phyloP scores from a whole-genome alignment of 2,329 filamentous ascomycete species.

The Sarocladium strictum region DNA sequence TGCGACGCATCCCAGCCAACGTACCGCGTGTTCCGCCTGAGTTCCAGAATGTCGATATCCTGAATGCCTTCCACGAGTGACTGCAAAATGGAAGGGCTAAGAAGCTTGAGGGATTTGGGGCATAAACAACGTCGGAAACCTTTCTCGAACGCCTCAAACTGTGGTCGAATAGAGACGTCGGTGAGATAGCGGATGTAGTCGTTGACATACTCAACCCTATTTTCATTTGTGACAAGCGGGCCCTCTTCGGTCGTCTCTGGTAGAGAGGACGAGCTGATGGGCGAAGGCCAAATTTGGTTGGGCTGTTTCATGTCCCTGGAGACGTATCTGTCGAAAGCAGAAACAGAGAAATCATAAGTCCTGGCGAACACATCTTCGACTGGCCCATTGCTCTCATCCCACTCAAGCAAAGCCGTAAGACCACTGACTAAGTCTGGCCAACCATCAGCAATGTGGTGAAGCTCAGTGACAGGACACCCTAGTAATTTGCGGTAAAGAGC shows the following conservation, averaged over 20 bases:
- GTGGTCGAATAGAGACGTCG: slow-evolving; percentile 67
- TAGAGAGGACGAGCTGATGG: slow-evolving; percentile 25
- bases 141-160: slow-evolving; percentile 72
- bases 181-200: slow-evolving; percentile 85
- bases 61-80: slow-evolving; percentile 77
- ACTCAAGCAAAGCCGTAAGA: slow-evolving; percentile 66
- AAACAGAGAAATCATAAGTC: slow-evolving; percentile 78
- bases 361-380: slow-evolving; percentile 78
- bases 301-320: slow-evolving; percentile 48
- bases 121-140: slow-evolving; percentile 76
- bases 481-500: slow-evolving; percentile 79
- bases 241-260: slow-evolving; percentile 41
- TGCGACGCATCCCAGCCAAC: slow-evolving; percentile 72
- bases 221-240: slow-evolving; percentile 72
- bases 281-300: slow-evolving; percentile 41
- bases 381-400: slow-evolving; percentile 67
- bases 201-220: slow-evolving; percentile 69
- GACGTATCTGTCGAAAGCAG: slow-evolving; percentile 50
- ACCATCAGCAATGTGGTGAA: slow-evolving; percentile 76
- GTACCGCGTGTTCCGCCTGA: slow-evolving; percentile 69
- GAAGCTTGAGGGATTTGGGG: slow-evolving; percentile 63
- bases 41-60: slow-evolving; percentile 69
- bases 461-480: slow-evolving; percentile 58
- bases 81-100: slow-evolving; percentile 66
- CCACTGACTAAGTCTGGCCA: slow-evolving; percentile 80